Evolutionary conservation across 352 stramenopile genomes (phyloP).

Genomic region (Pythium rishiriense): DNA sequence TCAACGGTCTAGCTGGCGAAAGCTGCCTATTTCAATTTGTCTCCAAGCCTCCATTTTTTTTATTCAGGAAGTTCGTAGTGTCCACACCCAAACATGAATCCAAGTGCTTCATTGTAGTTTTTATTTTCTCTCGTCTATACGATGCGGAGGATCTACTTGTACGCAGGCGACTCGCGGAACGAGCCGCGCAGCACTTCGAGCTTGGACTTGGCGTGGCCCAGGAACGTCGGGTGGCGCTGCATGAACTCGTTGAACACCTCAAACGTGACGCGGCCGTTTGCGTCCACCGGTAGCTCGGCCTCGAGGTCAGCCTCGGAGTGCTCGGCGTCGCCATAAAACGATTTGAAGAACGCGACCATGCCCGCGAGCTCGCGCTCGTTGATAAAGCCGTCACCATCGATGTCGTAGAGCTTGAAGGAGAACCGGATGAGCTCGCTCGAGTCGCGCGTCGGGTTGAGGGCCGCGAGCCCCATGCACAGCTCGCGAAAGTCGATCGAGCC

Average conservation of each 20-base stretch:
- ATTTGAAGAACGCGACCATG: constrained; percentile 50
- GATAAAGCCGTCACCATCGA: constrained; percentile 58
- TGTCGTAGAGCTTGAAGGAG: constrained; percentile 65
- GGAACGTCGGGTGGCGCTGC: constrained; percentile 37
- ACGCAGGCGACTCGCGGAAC: constrained; percentile 21
- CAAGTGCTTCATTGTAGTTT: no score
- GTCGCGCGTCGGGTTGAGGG: constrained; percentile 42
- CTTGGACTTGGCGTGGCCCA: constrained; percentile 48
- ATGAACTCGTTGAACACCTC: constrained; percentile 47
- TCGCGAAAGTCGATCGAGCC: constrained; percentile 75
- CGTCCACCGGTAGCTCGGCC: constrained; percentile 28
- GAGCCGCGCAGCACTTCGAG: constrained; percentile 58
- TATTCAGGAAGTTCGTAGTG: constrained; percentile 13
- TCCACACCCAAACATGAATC: constrained; percentile 7
- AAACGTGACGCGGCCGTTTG: constrained; percentile 33
- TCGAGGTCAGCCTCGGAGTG: constrained; percentile 23
- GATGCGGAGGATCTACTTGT: no score
- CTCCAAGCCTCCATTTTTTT: constrained; percentile 10
- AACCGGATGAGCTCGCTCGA: constrained; percentile 49
- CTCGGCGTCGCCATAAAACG: constrained; percentile 43
- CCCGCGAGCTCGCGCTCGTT: constrained; percentile 46
- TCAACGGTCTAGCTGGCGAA: constrained; percentile 17
- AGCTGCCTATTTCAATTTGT: background rate
- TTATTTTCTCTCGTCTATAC: no score
- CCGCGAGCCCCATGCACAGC: constrained; percentile 59